Evolutionary conservation across 202 grass and related monocot species (phyloP), one percentile per base, ranked within the genome.

Genomic region (Bolboschoenoplectus hybrid): DNA sequence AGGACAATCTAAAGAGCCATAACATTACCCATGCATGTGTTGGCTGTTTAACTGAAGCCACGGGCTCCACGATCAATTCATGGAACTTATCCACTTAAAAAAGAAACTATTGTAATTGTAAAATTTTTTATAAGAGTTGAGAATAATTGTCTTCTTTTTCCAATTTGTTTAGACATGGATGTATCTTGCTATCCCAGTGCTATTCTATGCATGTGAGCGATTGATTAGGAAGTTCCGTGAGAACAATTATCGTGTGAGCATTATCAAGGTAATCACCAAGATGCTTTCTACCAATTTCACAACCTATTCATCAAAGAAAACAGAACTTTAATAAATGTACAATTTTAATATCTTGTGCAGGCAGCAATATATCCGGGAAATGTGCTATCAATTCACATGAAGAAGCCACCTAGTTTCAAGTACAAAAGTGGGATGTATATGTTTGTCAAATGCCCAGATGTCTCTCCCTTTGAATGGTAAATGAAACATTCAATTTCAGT

Each of bases 371-470:
- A 96, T 88, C 96, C 96, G 20, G 96, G 96, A 71, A 91, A 96
- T 87, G 96, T 96, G 79, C 90, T 96, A 52, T 98, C 96, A 41
- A 76, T 98, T 88, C 89, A 98, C 76, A 94, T 96, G 91, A 96
- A 98, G 68, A 96, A 96, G 65, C 96, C 93, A 73, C 86, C 60
- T 1, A 94, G 90, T 81, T 98, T 98, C 91, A 96, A 96, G 90
- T 98, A 98, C 89, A 98, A 92, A 85, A 98, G 96, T 51, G 96
- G 96, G 71, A 98, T 98, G 96, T 98, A 96, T 86, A 89, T 98
- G 41, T 98, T 96, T 89, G 93, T 98, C 9, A 98, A 98, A 85
- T 96, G 93, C 60, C 93, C 96, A 39, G 96, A 98, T 80, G 96
- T 96, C 57, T 98, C 96, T 1, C 93, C 96, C 66, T 98, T 98